phyloP scores from a whole-genome alignment of 177 flowering plant genomes.

The Vitis hybrid region DNA sequence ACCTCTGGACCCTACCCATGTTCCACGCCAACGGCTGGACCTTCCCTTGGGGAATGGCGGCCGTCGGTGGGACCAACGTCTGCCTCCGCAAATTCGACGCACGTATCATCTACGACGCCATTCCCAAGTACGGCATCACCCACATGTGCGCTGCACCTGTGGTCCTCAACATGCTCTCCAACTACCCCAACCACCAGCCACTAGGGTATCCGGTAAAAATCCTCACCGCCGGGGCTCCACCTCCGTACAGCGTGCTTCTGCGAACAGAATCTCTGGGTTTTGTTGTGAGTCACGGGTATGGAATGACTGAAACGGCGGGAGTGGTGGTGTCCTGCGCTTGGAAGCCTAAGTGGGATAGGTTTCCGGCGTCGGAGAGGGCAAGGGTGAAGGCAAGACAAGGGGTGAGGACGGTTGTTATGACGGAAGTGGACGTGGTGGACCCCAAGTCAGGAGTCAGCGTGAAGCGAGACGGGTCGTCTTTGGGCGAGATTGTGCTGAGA shows the following conservation, averaged over 20 bases:
- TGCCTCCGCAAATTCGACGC: conserved; percentile 25
- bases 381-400: conserved; percentile 21
- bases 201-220: neutral
- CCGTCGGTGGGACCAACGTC: conserved; percentile 22
- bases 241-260: conserved; percentile 14
- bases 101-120: conserved; percentile 2
- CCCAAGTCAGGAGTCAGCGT: conserved; percentile 8
- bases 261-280: conserved; percentile 19
- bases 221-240: conserved; percentile 22
- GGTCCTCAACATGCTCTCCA: conserved; percentile 21
- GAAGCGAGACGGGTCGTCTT: conserved; percentile 9
- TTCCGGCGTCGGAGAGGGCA: conserved; percentile 21
- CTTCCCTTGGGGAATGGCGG: conserved; percentile 22
- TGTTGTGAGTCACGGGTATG: conserved; percentile 20
- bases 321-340: conserved; percentile 23
- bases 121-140: conserved; percentile 14
- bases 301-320: conserved; percentile 23
- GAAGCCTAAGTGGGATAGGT: conserved; percentile 16
- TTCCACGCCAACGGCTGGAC: conserved; percentile 26
- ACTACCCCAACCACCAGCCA: neutral
- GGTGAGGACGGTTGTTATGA: neutral
- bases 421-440: conserved; percentile 16
- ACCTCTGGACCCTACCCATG: conserved; percentile 25
- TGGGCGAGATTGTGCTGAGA: conserved; percentile 15
- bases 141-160: conserved; percentile 25